Evolutionary conservation across 2,329 filamentous ascomycete genomes (phyloP), one percentile per base, ranked within the genome.

Genomic region (Fusarium vanettenii): DNA sequence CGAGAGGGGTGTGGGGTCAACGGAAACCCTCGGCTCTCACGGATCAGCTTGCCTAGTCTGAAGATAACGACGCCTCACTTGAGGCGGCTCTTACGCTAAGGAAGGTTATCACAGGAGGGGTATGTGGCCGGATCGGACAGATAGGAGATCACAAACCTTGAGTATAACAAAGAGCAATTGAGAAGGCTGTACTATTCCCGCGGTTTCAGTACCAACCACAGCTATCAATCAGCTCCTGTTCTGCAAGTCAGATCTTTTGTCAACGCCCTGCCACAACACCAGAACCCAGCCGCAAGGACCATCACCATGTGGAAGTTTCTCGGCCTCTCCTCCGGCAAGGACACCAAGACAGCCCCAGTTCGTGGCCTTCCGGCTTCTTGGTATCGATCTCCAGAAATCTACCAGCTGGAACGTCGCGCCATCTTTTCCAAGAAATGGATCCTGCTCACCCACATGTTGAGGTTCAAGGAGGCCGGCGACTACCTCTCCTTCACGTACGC

Each of bases 391-490:
- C 78, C 81, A 18, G 85, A 85, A 65, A 86, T 90, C 81, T 89
- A 87, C 73, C 84, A 89, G 74, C 85, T 90, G 0, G 88, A 90
- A 78, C 81, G 87, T 16, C 85, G 88, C 16, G 86, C 88, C 48
- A 87, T 89, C 75, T 90, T 89, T 79, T 90, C 88, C 33, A 83
- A 84, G 69, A 86, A 86, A 75, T 90, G 88, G 88, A 84, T 88
- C 37, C 84, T 89, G 50, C 84, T 87, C 25, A 89, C 88, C 62
- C 85, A 90, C 83, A 82, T 85, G 71, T 81, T 84, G 65, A 84
- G 87, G 64, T 82, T 90, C 52, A 78, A 80, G 63, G 86, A 89
- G 63, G 75, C 84, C 5, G 90, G 89, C 14, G 87, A 90, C 77
- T 92, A 87, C 79, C 83, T 90, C 29, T 85, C 86, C n/a, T 91